A percentile compares a stretch with the other conserved stretches of the same genome.
phyloP scores from a whole-genome alignment of 2,329 filamentous ascomycete species.

The Didymella keratinophila region DNA sequence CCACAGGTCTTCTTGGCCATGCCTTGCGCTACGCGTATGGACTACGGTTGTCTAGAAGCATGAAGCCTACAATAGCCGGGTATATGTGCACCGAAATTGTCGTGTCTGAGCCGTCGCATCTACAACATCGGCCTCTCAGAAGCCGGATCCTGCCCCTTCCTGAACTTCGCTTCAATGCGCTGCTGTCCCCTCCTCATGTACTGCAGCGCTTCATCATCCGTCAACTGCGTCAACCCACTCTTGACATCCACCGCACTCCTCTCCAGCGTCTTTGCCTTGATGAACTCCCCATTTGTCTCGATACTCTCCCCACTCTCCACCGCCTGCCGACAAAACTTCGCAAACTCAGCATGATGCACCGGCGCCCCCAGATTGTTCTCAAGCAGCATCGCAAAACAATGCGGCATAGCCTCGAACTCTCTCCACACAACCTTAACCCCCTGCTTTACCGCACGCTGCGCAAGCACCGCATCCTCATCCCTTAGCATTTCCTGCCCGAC shows the following conservation, averaged over 20 bases:
- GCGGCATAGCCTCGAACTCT: constrained; percentile 83
- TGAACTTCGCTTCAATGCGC: constrained; percentile 35
- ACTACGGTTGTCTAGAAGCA: no score
- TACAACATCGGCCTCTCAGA: constrained; percentile 37
- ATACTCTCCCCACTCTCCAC: constrained; percentile 32
- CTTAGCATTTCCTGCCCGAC: constrained; percentile 75
- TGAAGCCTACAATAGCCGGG: neutral
- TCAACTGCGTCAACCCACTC: constrained; percentile 36
- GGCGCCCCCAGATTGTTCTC: constrained; percentile 41
- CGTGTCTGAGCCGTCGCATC: neutral
- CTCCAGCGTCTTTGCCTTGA: constrained; percentile 44
- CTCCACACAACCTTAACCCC: constrained; percentile 71
- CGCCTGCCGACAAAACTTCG: constrained; percentile 40
- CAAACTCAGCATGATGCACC: constrained; percentile 50
- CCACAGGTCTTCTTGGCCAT: no score
- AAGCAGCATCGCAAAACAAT: constrained; percentile 65
- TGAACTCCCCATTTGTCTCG: constrained; percentile 34
- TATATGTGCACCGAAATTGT: neutral
- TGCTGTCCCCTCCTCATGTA: constrained; percentile 41
- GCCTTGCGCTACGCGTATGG: no score
- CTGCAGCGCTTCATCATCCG: constrained; percentile 40
- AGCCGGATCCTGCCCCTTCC: constrained; percentile 25
- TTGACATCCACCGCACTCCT: constrained; percentile 37
- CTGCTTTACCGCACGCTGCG: constrained; percentile 62
- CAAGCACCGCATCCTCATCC: constrained; percentile 71